Conservation (phyloP, 2,329 filamentous ascomycete genomes). For the Neodidymelliopsis sp. region DNA sequence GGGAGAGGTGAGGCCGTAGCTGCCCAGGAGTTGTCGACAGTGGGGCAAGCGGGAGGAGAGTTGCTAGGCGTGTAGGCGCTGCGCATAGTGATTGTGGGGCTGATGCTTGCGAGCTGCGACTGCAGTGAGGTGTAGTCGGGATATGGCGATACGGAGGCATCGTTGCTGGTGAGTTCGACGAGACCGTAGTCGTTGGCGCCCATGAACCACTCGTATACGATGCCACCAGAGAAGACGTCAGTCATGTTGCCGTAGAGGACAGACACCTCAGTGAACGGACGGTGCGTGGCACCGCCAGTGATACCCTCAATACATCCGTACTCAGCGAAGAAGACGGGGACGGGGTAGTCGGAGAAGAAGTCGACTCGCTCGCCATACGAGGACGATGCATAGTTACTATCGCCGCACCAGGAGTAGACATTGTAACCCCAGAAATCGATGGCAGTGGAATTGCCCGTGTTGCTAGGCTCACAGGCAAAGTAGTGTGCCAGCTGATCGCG, state of each 20-base stretch:
- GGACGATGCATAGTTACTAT: constrained; percentile 76
- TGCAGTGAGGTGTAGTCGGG: constrained; percentile 78
- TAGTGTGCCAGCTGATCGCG: constrained; percentile 84
- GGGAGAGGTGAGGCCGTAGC: constrained; percentile 74
- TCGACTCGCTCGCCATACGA: constrained; percentile 82
- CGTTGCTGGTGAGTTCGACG: constrained; percentile 66
- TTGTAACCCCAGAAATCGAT: constrained; percentile 99
- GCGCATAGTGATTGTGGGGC: constrained; percentile 69
- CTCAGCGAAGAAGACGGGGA: constrained; percentile 97
- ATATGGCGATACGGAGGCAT: constrained; percentile 66
- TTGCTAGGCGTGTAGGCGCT: constrained; percentile 75
- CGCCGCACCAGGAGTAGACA: constrained; percentile 98
- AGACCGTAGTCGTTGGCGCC: constrained; percentile 90
- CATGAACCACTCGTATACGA: constrained; percentile 98
- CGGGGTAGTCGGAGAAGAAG: constrained; percentile 87
- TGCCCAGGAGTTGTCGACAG: constrained; percentile 69
- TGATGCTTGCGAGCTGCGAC: constrained; percentile 70
- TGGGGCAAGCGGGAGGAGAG: constrained; percentile 75
- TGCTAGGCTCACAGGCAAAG: constrained; percentile 81
- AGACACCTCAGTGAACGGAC: constrained; percentile 83
- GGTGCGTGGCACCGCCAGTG: constrained; percentile 57
- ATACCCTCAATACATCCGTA: constrained; percentile 83
- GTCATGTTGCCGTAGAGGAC: constrained; percentile 89
- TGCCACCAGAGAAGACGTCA: constrained; percentile 87
- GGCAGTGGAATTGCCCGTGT: constrained; percentile 55